Base-by-base conservation (phyloP, 352 stramenopile genomes). In the Pythium phragmiticola region DNA sequence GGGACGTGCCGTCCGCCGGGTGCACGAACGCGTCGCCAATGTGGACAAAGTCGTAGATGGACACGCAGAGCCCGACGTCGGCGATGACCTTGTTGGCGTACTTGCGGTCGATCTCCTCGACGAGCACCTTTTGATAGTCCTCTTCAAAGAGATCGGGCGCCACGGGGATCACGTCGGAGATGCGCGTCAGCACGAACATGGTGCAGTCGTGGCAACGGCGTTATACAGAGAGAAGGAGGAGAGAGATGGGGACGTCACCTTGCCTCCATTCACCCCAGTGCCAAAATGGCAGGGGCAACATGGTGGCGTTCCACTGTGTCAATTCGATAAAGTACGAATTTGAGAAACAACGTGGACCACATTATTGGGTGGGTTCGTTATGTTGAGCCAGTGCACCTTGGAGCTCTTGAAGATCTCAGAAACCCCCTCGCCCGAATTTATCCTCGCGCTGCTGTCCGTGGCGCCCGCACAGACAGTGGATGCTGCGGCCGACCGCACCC, bases 31-130 rank as follows among this genome's bases (percentile, higher is more conserved):
- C 82, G 61, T 94, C 87, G 53, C 88, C 87, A 37, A 93, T 91
- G 65, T 87, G 77, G 55, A 96, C 87, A 55, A 96, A 94, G 72
- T 96, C 88, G 74, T 94, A 94, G 65, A 95, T 83, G 42, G 86
- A 90, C 48, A 96, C 78, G 63, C 88, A 96, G 50, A 96, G 83
- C 33, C 88, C 88, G 48, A 95, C 87, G 66, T 94, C 87, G 4
- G 87, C 78, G 36, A 96, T 80, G 14, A 96, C 86, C 60, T 96
- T 96, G 78, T 96, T 96, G 33, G 86, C 86, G 62, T 95, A 96
- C 74, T 96, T 96, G 66, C 82, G 82, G 70, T 96, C 86, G 60
- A 96, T 91, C 72, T 96, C 88, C 71, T 96, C 86, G 19, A 92
- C 72, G 48, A 96, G 69, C 45, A 94, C 86, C 59, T 92, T 87